A percentile compares a stretch with the other conserved stretches of the same genome.
Conservation (phyloP, 2,329 filamentous ascomycete species). For the Fusarium virguliforme region DNA sequence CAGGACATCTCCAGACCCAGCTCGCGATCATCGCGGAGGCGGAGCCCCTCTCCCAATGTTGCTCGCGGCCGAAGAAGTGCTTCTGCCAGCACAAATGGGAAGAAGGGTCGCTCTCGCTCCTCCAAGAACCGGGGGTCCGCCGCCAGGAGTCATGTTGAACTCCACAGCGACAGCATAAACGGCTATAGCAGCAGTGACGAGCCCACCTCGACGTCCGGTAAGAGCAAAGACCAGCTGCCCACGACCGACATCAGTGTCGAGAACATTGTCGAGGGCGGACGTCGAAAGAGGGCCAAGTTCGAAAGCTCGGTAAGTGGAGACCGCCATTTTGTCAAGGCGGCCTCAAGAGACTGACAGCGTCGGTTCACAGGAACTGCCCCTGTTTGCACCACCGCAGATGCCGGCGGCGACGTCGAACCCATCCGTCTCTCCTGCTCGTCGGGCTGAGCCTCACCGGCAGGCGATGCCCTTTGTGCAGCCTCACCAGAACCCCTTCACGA, state of each 20-base stretch:
- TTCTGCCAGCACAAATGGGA: constrained; percentile 75
- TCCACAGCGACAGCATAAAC: constrained; percentile 75
- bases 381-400: constrained; percentile 95
- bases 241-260: constrained; percentile 98
- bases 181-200: constrained; percentile 92
- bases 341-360: constrained; percentile 52
- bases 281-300: constrained; percentile 93
- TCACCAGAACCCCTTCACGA: constrained; percentile 85
- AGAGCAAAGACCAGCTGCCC: constrained; percentile 87
- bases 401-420: constrained; percentile 95
- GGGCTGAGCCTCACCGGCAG: constrained; percentile 80
- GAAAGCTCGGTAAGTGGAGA: constrained; percentile 90
- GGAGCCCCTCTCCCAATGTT: constrained; percentile 82
- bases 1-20: constrained; percentile 77
- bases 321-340: constrained; percentile 45
- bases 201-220: constrained; percentile 79
- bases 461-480: constrained; percentile 82
- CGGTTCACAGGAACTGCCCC: constrained; percentile 83
- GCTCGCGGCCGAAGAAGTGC: constrained; percentile 82
- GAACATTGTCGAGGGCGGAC: constrained; percentile 97
- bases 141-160: constrained; percentile 69
- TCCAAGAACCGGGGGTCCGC: constrained; percentile 75
- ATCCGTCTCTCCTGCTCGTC: constrained; percentile 93
- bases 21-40: constrained; percentile 80
- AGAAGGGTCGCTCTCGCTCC: constrained; percentile 79